These are phyloP conservation scores for Blastobotrys ciferrii DNA, from an alignment of 1,139 yeast genomes.

Conservation along the genomic window DNA sequence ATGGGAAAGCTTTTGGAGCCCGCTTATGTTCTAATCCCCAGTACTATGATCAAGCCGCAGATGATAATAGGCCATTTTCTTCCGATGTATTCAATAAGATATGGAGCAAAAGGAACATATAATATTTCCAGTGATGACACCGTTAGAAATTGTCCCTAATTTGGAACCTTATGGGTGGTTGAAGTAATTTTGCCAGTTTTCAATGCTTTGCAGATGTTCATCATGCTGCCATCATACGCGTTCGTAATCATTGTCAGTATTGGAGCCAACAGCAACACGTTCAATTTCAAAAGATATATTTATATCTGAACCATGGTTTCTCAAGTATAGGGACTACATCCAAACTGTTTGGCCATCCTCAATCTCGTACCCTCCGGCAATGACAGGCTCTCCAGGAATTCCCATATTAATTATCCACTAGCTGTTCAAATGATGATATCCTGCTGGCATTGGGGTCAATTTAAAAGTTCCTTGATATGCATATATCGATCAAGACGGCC, in stretches of 20 bases:
- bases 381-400: too few species aligned
- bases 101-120: constrained; percentile 23
- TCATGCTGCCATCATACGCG: constrained; percentile 53
- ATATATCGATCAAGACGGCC: too few species aligned
- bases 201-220: constrained; percentile 50
- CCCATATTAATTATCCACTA: too few species aligned
- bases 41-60: constrained; percentile 43
- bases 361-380: too few species aligned
- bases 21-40: constrained; percentile 48
- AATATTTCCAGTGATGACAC: constrained; percentile 51
- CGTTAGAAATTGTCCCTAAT: constrained; percentile 50
- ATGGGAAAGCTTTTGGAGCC: constrained; percentile 43
- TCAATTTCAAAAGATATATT: constrained; percentile 42
- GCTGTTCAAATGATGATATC: too few species aligned
- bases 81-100: constrained; percentile 47
- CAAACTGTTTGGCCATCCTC: constrained; percentile 20
- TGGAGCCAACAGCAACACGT: constrained; percentile 40
- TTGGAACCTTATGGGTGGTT: constrained; percentile 44
- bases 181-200: constrained; percentile 39
- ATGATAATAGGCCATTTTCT: constrained; percentile 44
- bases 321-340: constrained; percentile 24
- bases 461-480: too few species aligned
- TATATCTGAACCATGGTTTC: constrained; percentile 37
- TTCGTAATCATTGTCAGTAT: constrained; percentile 48
- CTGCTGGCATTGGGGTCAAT: too few species aligned